phyloP scores from a whole-genome alignment of 805 yeast species.

The Hanseniaspora hatyaiensis region DNA sequence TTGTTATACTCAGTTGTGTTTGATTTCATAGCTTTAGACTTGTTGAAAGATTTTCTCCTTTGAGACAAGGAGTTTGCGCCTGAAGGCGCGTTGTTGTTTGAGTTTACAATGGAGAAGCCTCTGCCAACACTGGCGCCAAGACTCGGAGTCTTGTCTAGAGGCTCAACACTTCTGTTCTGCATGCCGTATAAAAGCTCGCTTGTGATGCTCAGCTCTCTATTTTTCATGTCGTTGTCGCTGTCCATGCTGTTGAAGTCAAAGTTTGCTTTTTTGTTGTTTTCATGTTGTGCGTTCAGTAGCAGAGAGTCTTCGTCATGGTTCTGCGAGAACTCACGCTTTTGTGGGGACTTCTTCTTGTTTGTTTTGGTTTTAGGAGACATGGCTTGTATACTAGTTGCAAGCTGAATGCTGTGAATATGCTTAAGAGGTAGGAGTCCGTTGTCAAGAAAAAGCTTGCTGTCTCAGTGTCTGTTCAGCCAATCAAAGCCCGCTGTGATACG shows the following conservation, averaged over 20 bases:
- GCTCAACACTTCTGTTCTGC: constrained; percentile 7
- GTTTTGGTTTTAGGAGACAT: too few species aligned
- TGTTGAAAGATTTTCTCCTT: constrained; percentile 10
- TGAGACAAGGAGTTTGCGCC: background rate
- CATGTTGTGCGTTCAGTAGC: background rate
- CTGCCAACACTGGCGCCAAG: constrained; percentile 11
- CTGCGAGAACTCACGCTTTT: too few species aligned
- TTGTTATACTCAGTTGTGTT: constrained; percentile 18
- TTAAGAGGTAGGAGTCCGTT: too few species aligned
- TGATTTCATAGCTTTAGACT: constrained; percentile 3
- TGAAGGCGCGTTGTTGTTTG: background rate
- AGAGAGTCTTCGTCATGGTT: background rate
- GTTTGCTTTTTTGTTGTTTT: too few species aligned
- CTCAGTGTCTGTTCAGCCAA: too few species aligned
- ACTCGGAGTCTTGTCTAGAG: constrained; percentile 11
- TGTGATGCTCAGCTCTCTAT: constrained; percentile 13
- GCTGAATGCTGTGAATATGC: too few species aligned
- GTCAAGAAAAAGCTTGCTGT: too few species aligned
- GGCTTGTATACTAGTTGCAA: too few species aligned
- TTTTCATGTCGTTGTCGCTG: background rate
- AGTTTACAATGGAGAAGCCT: constrained; percentile 6
- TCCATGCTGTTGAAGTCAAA: background rate
- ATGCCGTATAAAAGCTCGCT: constrained; percentile 8
- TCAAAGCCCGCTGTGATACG: too few species aligned
- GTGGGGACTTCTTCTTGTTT: too few species aligned